Percentiles rank a stretch among this genome's conserved stretches.
These are phyloP conservation scores for Echinosophora koreensis DNA, from an alignment of 306 rosid genomes.

Conservation along the genomic window DNA sequence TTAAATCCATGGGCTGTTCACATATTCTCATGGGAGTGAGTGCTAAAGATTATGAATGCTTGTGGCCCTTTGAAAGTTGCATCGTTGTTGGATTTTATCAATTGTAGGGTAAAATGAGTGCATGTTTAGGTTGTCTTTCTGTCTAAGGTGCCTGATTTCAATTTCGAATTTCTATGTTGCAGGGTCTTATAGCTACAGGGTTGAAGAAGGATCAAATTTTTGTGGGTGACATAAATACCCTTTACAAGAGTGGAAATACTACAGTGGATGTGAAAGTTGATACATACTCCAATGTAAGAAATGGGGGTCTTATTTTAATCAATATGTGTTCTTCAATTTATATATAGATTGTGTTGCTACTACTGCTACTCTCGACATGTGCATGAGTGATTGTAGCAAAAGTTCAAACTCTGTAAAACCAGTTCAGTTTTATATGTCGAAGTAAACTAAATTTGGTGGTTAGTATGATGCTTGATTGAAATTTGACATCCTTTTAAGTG, in stretches of 20 bases:
- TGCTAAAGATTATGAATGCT: not conserved
- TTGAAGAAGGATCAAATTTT: constrained; percentile 84
- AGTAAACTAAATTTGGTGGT: constrained; percentile 24
- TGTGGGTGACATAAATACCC: constrained; percentile 80
- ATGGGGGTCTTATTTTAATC: constrained; percentile 26
- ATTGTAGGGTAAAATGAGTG: constrained; percentile 7
- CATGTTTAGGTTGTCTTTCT: constrained; percentile 23
- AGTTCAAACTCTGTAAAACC: constrained; percentile 22
- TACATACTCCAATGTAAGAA: constrained; percentile 82
- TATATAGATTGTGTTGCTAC: constrained; percentile 28
- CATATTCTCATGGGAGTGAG: not conserved
- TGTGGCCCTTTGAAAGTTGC: constrained; percentile 15
- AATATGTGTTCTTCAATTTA: constrained; percentile 4
- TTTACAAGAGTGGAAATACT: constrained; percentile 80
- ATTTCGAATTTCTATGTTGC: constrained; percentile 49
- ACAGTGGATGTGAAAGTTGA: constrained; percentile 88
- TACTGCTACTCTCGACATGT: constrained; percentile 14
- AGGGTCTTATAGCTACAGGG: constrained; percentile 90
- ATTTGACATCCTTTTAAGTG: not conserved
- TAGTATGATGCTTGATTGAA: constrained; percentile 16
- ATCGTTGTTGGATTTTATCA: constrained; percentile 5
- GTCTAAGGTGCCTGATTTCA: constrained; percentile 38
- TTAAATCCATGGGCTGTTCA: not conserved
- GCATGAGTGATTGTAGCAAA: constrained; percentile 3
- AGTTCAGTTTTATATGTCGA: constrained; percentile 1